Evolutionary conservation across 1,284 basidiomycete genomes (phyloP).

Genomic region (Quambalaria eucalypti): DNA sequence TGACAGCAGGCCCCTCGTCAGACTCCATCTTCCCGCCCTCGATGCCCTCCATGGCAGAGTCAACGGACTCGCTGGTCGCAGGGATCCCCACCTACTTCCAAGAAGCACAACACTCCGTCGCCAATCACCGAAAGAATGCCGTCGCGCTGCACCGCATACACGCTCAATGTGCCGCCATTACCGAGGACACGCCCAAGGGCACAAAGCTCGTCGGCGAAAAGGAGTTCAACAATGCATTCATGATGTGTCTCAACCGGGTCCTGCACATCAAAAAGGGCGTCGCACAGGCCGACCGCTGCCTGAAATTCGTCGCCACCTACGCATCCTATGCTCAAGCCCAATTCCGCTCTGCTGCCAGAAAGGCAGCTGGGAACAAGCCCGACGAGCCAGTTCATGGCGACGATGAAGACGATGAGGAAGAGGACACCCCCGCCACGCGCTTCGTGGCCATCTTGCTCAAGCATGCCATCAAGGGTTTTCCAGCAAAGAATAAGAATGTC

Average conservation of each 20-base stretch:
- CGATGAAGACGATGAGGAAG: conserved; percentile 58
- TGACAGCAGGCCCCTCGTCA: too few relatives aligned
- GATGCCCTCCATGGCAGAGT: not conserved
- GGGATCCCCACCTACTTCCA: conserved; percentile 53
- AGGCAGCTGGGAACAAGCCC: conserved; percentile 48
- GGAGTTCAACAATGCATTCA: conserved; percentile 60
- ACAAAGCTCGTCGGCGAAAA: conserved; percentile 67
- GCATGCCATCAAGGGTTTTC: conserved; percentile 72
- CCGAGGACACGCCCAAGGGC: conserved; percentile 53
- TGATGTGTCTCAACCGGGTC: conserved; percentile 60
- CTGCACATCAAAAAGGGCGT: conserved; percentile 76
- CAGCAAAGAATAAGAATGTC: conserved; percentile 80
- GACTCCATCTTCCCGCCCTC: too few relatives aligned
- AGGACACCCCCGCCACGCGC: conserved; percentile 63
- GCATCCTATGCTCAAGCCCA: conserved; percentile 54
- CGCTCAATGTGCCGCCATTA: conserved; percentile 57
- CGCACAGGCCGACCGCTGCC: conserved; percentile 64
- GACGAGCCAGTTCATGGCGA: too few relatives aligned
- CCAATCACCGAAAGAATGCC: conserved; percentile 85
- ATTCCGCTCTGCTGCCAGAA: conserved; percentile 19
- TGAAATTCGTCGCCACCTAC: conserved; percentile 78
- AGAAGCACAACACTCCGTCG: conserved; percentile 70
- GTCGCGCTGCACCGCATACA: conserved; percentile 79
- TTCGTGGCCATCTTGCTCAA: conserved; percentile 63
- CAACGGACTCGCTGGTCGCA: not conserved